Percentiles rank a stretch among this genome's conserved stretches.
phyloP scores from a whole-genome alignment of 2,329 filamentous ascomycete genomes.

The Thielaviopsis musarum region DNA sequence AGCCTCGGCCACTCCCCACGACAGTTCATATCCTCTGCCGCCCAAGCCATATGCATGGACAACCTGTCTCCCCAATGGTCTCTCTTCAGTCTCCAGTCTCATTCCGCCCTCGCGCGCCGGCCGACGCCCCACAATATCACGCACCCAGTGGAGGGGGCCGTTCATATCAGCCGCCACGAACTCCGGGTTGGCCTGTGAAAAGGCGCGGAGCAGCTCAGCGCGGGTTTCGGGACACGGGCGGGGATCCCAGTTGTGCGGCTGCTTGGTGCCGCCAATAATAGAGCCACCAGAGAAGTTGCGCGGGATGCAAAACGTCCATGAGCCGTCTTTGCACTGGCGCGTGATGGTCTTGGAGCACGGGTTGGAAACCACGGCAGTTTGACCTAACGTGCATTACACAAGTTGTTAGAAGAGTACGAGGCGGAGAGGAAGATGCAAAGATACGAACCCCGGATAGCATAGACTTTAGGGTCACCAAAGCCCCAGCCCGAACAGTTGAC shows the following conservation, averaged over 20 bases:
- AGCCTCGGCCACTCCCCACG: slow-evolving; percentile 40
- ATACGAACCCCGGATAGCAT: slow-evolving; percentile 25
- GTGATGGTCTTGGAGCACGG: slow-evolving; percentile 31
- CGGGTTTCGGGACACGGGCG: slow-evolving; percentile 31
- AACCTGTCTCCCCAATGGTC: slow-evolving; percentile 16
- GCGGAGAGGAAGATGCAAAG: too few species aligned
- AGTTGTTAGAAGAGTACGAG: not conserved
- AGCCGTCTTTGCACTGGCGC: slow-evolving; percentile 43
- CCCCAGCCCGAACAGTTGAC: slow-evolving; percentile 31
- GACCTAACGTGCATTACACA: slow-evolving; percentile 18
- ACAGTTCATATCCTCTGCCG: slow-evolving; percentile 44
- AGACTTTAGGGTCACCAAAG: slow-evolving; percentile 25
- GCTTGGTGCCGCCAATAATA: slow-evolving; percentile 49
- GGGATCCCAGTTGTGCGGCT: slow-evolving; percentile 37
- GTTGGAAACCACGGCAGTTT: slow-evolving; percentile 30
- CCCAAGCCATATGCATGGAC: slow-evolving; percentile 44
- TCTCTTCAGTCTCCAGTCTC: slow-evolving; percentile 33
- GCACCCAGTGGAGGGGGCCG: slow-evolving; percentile 20
- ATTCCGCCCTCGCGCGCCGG: slow-evolving; percentile 30
- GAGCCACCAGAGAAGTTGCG: slow-evolving; percentile 45
- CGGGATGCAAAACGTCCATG: slow-evolving; percentile 46
- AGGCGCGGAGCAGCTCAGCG: slow-evolving; percentile 25
- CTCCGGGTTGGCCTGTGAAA: slow-evolving; percentile 21
- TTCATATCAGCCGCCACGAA: slow-evolving; percentile 17
- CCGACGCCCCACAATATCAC: slow-evolving; percentile 29